These are phyloP conservation scores for Chaetothyriales sp. DNA, from an alignment of 2,329 filamentous ascomycete genomes.

Conservation along the genomic window DNA sequence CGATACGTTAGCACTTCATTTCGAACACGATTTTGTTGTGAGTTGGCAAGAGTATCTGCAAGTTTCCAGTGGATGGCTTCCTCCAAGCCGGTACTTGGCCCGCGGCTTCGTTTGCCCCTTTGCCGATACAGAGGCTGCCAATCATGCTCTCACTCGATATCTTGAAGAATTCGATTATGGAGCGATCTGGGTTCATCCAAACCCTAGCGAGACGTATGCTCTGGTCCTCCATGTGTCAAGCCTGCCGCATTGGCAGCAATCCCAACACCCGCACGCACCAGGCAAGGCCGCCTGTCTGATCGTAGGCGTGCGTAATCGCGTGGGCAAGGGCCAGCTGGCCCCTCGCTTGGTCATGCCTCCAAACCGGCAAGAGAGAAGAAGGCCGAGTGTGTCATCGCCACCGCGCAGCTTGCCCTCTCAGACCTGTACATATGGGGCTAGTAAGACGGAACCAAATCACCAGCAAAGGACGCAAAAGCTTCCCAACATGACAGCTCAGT, in stretches of 20 bases:
- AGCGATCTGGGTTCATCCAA: constrained; percentile 14
- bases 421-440: not conserved
- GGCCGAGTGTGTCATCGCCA: not conserved
- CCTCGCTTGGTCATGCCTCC: not conserved
- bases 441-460: not conserved
- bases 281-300: not conserved
- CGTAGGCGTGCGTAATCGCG: not conserved
- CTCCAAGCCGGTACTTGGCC: not conserved
- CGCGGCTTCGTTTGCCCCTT: constrained; percentile 7
- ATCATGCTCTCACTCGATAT: constrained; percentile 6
- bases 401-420: not conserved
- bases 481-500: not conserved
- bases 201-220: constrained; percentile 4
- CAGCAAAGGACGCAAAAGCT: not conserved
- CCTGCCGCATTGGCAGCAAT: not conserved
- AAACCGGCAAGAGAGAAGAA: not conserved
- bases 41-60: not conserved
- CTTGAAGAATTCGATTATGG: constrained; percentile 8
- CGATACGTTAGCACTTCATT: constrained; percentile 5
- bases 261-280: constrained; percentile 5
- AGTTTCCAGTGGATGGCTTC: not conserved
- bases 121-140: constrained; percentile 5
- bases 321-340: not conserved
- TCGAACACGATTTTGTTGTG: constrained; percentile 5
- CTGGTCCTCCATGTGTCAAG: constrained; percentile 11